Evolutionary conservation across 192 early-diverging fungal species (phyloP).

Genomic region (Phlyctochytrium planicorne): DNA sequence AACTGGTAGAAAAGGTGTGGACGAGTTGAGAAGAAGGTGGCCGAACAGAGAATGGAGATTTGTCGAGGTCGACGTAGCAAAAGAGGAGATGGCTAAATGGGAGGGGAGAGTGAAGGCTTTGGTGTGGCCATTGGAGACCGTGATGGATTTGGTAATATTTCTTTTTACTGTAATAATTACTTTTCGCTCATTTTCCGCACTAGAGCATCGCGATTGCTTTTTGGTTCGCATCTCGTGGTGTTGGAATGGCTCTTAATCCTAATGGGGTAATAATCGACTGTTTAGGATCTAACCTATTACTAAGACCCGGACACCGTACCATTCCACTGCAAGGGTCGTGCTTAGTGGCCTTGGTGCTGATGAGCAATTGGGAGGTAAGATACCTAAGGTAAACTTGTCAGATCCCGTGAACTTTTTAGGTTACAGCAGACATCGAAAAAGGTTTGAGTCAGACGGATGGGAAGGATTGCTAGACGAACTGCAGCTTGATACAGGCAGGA

Average conservation of each 20-base stretch:
- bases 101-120: slow-evolving; percentile 63
- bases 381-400: neutral
- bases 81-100: slow-evolving; percentile 58
- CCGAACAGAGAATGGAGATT: slow-evolving; percentile 84
- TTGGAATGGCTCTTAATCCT: slow-evolving; percentile 39
- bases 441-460: slow-evolving; percentile 67
- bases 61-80: slow-evolving; percentile 85
- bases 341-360: slow-evolving; percentile 91
- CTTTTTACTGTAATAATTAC: neutral
- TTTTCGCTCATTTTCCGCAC: slow-evolving; percentile 3
- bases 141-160: slow-evolving; percentile 81
- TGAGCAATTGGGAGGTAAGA: slow-evolving; percentile 71
- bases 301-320: slow-evolving; percentile 45
- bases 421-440: slow-evolving; percentile 81
- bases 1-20: slow-evolving; percentile 62
- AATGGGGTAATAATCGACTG: slow-evolving; percentile 17
- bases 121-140: slow-evolving; percentile 80
- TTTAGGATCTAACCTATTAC: neutral
- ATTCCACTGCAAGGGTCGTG: slow-evolving; percentile 72
- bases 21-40: slow-evolving; percentile 56
- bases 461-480: slow-evolving; percentile 68
- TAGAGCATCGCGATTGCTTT: slow-evolving; percentile 95
- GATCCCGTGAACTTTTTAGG: slow-evolving; percentile 51
- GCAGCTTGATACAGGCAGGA: slow-evolving; percentile 81
- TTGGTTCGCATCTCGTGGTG: slow-evolving; percentile 92